Base-by-base conservation (phyloP, 2,329 filamentous ascomycete genomes). In the Laburnicola sp. region DNA sequence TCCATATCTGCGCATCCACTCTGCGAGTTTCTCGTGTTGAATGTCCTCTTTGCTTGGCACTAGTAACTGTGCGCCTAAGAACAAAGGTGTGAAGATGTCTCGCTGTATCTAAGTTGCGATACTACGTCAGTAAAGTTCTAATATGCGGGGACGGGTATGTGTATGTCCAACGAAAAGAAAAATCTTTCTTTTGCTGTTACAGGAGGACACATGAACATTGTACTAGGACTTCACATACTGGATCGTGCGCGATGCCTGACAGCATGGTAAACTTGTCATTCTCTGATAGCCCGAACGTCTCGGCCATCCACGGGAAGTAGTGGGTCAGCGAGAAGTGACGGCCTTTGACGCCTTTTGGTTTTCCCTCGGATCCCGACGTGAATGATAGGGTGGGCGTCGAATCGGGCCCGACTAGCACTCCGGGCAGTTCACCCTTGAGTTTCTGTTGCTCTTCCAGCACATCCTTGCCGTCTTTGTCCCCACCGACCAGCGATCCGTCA, bases 281-380 rank as follows among this genome's bases (percentile, higher is more conserved):
- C 6, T 85, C 80, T 0, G 84, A 86, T 41, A 95, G 79, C 42
- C 84, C 79, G 71, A 97, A 97, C 2, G 79, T 84, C 74, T 94
- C 77, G 0, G 90, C 85, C 93, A 97, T 97, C 92, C 91, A 97
- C 21, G 86, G 85, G 68, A 93, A 95, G 76, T 96, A 97, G 63
- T 88, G 86, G 1, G 91, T 83, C 54, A 97, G 77, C 44, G 85
- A 88, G 75, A 88, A 97, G 74, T 97, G 93, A 10, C 93, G 83
- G 1, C 93, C 92, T 49, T 86, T 81, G 9, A 97, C 93, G 60
- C 91, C 91, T 78, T 96, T 96, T 30, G 91, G 91, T 58, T 83
- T 79, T 39, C 89, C 90, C 75, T 95, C 89, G 1, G 80, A 83
- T 3, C 91, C 91, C 26, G 76, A 79, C 23, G 78, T 80, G 63